phyloP scores from a whole-genome alignment of 1,139 yeast species.

The Pichia sp. region DNA sequence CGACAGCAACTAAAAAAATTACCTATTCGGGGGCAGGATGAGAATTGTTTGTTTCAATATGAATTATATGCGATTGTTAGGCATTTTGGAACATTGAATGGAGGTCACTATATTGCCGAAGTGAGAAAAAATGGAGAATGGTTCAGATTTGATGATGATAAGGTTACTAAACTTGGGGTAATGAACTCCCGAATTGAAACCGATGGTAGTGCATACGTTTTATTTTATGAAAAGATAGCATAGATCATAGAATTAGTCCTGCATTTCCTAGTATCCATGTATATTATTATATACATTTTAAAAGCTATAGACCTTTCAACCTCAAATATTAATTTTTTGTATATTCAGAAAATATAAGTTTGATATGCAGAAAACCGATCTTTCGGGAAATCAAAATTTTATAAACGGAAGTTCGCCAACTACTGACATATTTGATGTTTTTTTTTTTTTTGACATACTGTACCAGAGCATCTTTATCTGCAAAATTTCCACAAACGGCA shows the following conservation, averaged over 20 bases:
- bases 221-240: constrained; percentile 43
- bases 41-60: constrained; percentile 46
- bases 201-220: constrained; percentile 59
- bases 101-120: constrained; percentile 69
- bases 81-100: constrained; percentile 61
- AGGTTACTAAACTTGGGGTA: constrained; percentile 38
- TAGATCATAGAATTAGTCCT: not conserved
- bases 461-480: constrained; percentile 1
- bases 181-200: constrained; percentile 18
- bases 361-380: no score
- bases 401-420: no score
- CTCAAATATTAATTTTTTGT: no score
- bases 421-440: no score
- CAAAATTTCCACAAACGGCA: constrained; percentile 1
- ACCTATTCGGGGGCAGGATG: constrained; percentile 61
- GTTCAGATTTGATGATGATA: constrained; percentile 72
- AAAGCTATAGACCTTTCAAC: no score
- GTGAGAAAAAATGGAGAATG: constrained; percentile 50
- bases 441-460: no score
- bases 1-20: constrained; percentile 38
- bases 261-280: no score
- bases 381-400: no score
- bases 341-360: no score
- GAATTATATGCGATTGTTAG: constrained; percentile 54
- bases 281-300: no score